Conservation (phyloP, 108 stramenopile genomes). For the Epithemia pelagica region DNA sequence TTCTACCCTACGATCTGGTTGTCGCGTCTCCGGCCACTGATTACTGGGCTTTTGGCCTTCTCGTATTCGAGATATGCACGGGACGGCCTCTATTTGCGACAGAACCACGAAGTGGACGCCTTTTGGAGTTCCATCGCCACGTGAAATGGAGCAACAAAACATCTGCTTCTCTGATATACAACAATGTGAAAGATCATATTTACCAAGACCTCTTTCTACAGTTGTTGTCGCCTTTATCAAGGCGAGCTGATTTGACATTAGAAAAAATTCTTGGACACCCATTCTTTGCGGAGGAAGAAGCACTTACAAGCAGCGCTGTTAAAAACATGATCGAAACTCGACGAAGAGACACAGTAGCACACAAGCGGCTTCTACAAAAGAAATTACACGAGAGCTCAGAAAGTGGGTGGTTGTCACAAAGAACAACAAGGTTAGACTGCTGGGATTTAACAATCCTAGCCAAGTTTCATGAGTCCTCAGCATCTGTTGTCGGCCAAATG, state of each 20-base stretch:
- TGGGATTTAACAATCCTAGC: constrained; percentile 38
- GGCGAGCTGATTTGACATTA: constrained; percentile 34
- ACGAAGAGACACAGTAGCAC: constrained; percentile 18
- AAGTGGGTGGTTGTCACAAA: constrained; percentile 23
- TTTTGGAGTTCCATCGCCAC: constrained; percentile 24
- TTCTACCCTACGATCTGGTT: constrained; percentile 55
- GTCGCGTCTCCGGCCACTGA: constrained; percentile 40
- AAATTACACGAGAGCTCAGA: constrained; percentile 17
- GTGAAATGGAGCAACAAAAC: constrained; percentile 25
- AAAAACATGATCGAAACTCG: constrained; percentile 11
- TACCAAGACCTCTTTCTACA: constrained; percentile 62
- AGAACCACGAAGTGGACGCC: constrained; percentile 25
- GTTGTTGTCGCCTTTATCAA: constrained; percentile 37
- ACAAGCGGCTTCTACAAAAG: constrained; percentile 18
- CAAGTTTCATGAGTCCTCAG: constrained; percentile 25
- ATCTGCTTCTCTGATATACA: constrained; percentile 32
- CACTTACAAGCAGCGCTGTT: background rate
- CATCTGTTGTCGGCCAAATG: constrained; percentile 34
- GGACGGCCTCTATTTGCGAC: constrained; percentile 54
- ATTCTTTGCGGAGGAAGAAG: constrained; percentile 26
- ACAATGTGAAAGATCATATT: constrained; percentile 48
- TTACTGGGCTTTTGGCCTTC: constrained; percentile 59
- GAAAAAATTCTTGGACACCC: constrained; percentile 48
- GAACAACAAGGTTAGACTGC: constrained; percentile 25
- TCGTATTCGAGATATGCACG: constrained; percentile 52